Percentiles rank a stretch among this genome's conserved stretches.
phyloP scores from a whole-genome alignment of 1,284 basidiomycete species.

The Exsudoporus floridanus region DNA sequence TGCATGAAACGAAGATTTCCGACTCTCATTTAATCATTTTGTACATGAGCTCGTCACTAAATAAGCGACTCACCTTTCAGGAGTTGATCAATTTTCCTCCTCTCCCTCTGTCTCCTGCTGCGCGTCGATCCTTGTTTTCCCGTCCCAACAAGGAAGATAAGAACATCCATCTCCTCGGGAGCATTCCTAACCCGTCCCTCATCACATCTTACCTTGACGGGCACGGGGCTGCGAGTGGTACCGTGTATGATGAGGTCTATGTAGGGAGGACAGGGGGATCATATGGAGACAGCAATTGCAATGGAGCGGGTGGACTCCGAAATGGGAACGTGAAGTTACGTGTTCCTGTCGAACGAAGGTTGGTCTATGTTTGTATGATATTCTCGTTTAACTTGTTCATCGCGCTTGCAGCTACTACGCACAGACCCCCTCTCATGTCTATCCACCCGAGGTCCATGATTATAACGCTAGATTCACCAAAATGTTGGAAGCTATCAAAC shows the following conservation, averaged over 20 bases:
- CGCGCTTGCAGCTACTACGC: conserved; percentile 77
- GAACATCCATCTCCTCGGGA: conserved; percentile 54
- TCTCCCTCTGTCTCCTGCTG: conserved; percentile 64
- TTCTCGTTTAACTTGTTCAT: conserved; percentile 2
- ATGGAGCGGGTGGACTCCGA: conserved; percentile 28
- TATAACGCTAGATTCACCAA: conserved; percentile 94
- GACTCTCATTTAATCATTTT: not conserved
- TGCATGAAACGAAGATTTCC: not conserved
- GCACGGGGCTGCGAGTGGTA: conserved; percentile 11
- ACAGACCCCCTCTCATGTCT: conserved; percentile 63
- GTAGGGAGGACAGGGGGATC: conserved; percentile 8
- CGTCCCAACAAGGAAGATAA: conserved; percentile 36
- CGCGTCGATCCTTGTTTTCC: conserved; percentile 67
- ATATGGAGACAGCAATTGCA: conserved; percentile 33
- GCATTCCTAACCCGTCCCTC: conserved; percentile 67
- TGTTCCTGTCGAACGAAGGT: conserved; percentile 75
- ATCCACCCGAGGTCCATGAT: conserved; percentile 92
- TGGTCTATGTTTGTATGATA: conserved; percentile 14
- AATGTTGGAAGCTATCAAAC: conserved; percentile 87
- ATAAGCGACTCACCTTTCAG: conserved; percentile 40
- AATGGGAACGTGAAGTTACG: conserved; percentile 57
- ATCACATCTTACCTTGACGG: conserved; percentile 30
- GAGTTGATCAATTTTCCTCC: conserved; percentile 85
- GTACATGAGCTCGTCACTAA: conserved; percentile 4
- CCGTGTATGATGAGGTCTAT: conserved; percentile 3